Percentiles rank a stretch among this genome's conserved stretches.
phyloP scores from a whole-genome alignment of 192 early-diverging fungal species.

The Linderina pennispora region DNA sequence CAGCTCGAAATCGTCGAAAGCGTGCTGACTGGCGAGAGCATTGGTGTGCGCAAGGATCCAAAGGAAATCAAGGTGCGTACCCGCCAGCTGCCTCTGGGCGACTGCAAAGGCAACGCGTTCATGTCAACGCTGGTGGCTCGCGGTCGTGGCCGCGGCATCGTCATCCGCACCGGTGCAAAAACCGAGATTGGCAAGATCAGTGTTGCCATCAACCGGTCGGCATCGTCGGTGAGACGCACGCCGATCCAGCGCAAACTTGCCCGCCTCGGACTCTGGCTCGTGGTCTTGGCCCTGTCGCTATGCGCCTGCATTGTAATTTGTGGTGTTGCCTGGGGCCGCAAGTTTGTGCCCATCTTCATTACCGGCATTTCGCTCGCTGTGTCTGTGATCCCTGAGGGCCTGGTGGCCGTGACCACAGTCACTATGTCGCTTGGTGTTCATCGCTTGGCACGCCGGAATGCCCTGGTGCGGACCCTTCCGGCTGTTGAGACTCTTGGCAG shows the following conservation, averaged over 20 bases:
- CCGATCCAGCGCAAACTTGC: slow-evolving; percentile 72
- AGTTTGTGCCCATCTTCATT: slow-evolving; percentile 66
- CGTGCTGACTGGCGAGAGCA: slow-evolving; percentile 67
- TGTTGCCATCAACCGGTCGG: slow-evolving; percentile 67
- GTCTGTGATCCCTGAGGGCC: slow-evolving; percentile 95
- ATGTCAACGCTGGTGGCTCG: slow-evolving; percentile 91
- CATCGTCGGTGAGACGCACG: slow-evolving; percentile 50
- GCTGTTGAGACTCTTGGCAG: slow-evolving; percentile 94
- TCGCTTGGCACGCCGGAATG: slow-evolving; percentile 82
- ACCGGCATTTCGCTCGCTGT: slow-evolving; percentile 89
- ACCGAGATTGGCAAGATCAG: slow-evolving; percentile 97
- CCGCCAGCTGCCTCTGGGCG: slow-evolving; percentile 63
- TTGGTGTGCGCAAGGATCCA: slow-evolving; percentile 60
- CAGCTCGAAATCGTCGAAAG: slow-evolving; percentile 65
- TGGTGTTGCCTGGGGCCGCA: slow-evolving; percentile 62
- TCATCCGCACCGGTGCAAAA: slow-evolving; percentile 76
- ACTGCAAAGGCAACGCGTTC: slow-evolving; percentile 95
- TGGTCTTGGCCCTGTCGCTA: slow-evolving; percentile 71
- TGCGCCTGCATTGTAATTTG: slow-evolving; percentile 83
- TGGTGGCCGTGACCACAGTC: slow-evolving; percentile 95
- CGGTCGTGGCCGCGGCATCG: slow-evolving; percentile 88
- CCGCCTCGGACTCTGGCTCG: slow-evolving; percentile 77
- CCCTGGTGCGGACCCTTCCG: slow-evolving; percentile 87
- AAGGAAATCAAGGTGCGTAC: slow-evolving; percentile 43
- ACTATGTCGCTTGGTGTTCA: slow-evolving; percentile 97